Base-by-base conservation (phyloP, 441 rosid genomes). In the Flueggea neowawraea region DNA sequence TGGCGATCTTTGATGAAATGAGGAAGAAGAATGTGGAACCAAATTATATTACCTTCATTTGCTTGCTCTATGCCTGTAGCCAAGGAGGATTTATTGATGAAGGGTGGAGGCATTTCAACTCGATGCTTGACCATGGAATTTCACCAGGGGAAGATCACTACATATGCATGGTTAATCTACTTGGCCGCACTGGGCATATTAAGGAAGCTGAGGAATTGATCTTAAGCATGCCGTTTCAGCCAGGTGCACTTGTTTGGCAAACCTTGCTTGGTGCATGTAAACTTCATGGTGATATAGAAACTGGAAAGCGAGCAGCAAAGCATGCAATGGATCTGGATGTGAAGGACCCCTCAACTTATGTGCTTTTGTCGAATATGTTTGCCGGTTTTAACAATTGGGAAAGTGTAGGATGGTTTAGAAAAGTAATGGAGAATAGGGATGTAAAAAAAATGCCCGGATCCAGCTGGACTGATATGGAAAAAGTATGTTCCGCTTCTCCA, bases 61-160 rank as follows among this genome's bases (percentile, higher is more conserved):
- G 79, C 36, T 75, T 87, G 69, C 69, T 87, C 62, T 68, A 64
- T 16, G 93, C 85, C 44, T 87, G 93, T 73, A 80, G 80, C 62
- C 88, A 84, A 58, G 75, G 79, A n/a, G 88, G 90, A 16, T 69
- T 84, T 45, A 75, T 79, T 17, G 83, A 79, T n/a, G 59, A 82
- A 67, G 93, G 90, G n/a, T 62, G 75, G 59, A 9, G 51, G 57
- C 72, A 75, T 55, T 84, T 84, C 63, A 57, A 54, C 33, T 68
- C 74, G 5, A 87, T 87, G 88, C 62, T 73, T 11, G 78, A 61
- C 57, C 65, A 80, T 22, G 78, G 82, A 15, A 73, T 84, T 49
- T 52, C 70, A 55, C 85, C 82, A 0, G 75, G 75, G 39, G 83
- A 78, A 70, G 85, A 84, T 64, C 89, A 82, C 60, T 84, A 80